These are phyloP conservation scores for Chalaropsis thielavioides DNA, from an alignment of 2,329 filamentous ascomycete genomes.

Conservation along the genomic window DNA sequence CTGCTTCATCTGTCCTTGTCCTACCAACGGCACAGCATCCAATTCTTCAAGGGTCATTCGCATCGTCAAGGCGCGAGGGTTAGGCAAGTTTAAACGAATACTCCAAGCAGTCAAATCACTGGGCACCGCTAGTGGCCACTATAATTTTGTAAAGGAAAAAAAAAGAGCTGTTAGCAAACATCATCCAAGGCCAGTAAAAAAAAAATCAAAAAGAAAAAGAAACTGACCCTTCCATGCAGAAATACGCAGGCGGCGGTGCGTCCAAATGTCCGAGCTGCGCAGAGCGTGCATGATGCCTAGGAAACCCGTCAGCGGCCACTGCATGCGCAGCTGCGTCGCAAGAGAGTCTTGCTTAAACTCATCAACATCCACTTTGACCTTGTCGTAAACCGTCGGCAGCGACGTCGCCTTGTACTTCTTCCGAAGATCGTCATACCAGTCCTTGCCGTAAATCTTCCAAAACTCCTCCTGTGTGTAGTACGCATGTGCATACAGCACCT, in stretches of 20 bases:
- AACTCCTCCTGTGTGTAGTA: slow-evolving; percentile 56
- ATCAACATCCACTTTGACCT: slow-evolving; percentile 37
- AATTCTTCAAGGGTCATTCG: background rate
- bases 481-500: slow-evolving; percentile 56
- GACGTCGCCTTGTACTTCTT: slow-evolving; percentile 43
- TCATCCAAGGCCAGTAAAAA: background rate
- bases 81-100: background rate
- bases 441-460: slow-evolving; percentile 47
- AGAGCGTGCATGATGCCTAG: slow-evolving; percentile 11
- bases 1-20: background rate
- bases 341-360: slow-evolving; percentile 10
- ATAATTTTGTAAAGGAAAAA: no score
- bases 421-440: slow-evolving; percentile 44
- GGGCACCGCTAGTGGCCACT: background rate
- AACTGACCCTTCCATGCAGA: slow-evolving; percentile 14
- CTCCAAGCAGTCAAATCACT: background rate
- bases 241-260: slow-evolving; percentile 14
- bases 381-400: slow-evolving; percentile 52
- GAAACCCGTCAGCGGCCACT: slow-evolving; percentile 15
- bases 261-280: slow-evolving; percentile 10
- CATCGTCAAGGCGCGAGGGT: background rate
- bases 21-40: background rate
- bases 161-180: background rate
- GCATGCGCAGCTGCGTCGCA: slow-evolving; percentile 10
- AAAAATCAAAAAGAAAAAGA: background rate